phyloP scores from a whole-genome alignment of 2,329 filamentous ascomycete species.

The Xylaria sp. region DNA sequence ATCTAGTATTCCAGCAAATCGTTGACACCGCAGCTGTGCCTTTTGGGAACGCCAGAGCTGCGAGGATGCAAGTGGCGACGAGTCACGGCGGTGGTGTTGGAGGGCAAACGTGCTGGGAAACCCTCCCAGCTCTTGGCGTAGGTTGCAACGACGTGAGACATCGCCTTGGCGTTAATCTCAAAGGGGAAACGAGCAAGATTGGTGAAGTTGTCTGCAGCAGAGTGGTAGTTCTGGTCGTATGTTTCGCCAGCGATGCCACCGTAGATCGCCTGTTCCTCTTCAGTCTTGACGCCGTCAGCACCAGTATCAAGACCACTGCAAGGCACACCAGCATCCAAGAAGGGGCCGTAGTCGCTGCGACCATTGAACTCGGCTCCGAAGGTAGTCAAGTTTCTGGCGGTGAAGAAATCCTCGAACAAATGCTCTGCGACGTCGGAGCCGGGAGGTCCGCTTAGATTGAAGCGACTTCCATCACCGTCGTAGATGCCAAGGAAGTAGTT shows the following conservation, averaged over 20 bases:
- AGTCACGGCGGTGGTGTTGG: conserved; percentile 4
- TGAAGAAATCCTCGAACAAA: conserved; percentile 58
- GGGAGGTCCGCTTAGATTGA: conserved; percentile 58
- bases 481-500: conserved; percentile 56
- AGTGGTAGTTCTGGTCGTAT: conserved; percentile 62
- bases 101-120: conserved; percentile 43
- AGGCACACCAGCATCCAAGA: conserved; percentile 47
- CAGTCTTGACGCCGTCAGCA: conserved; percentile 63
- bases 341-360: conserved; percentile 48
- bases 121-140: conserved; percentile 55
- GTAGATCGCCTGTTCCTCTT: conserved; percentile 55
- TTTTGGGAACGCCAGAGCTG: background rate
- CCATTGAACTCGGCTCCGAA: conserved; percentile 63
- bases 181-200: conserved; percentile 61
- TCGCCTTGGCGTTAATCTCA: conserved; percentile 59
- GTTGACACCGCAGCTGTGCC: background rate
- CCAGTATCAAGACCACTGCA: conserved; percentile 73
- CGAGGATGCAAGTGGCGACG: conserved; percentile 8
- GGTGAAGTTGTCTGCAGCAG: conserved; percentile 55
- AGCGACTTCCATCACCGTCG: conserved; percentile 62
- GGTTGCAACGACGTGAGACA: conserved; percentile 58
- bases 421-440: conserved; percentile 62
- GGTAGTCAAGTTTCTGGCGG: conserved; percentile 51
- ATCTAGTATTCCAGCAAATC: conserved; percentile 6
- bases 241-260: conserved; percentile 59